Evolutionary conservation across 257 asterid species (phyloP), one percentile per base, ranked within the genome.

Genomic region (Fraxinus pennsylvanica): DNA sequence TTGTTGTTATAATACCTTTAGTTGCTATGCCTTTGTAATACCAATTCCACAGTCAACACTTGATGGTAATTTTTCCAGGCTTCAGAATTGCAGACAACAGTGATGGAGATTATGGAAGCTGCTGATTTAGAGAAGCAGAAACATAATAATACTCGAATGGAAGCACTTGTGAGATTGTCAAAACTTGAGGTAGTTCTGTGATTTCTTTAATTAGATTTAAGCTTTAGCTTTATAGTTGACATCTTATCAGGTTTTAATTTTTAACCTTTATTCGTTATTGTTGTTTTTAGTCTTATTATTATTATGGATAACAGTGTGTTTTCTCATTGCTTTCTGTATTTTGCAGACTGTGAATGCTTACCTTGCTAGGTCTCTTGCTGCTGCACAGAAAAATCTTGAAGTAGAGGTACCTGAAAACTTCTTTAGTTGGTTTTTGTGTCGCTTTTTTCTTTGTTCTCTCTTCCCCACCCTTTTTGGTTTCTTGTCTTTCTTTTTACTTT

Each of bases 31-130:
- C 45, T 75, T 68, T 41, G 27, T 79, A 79, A 30, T 68, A 76
- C 6, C 54, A 72, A 63, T 72, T 47, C 66, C 54, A 36, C 75
- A 66, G 71, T 43, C 78, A n/a, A 57, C 72, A 36, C 77, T 81
- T 22, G 38, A 47, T 50, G 63, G 75, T 25, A 63, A 63, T 79
- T 71, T 71, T 33, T 82, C 72, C 89, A 96, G 99, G 99, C 99
- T 76, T 92, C 97, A 43, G 94, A 93, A 76, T 57, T 96, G 70
- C 99, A 96, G 89, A 86, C 89, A 52, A 89, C 96, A 63, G 92
- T 90, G 97, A 91, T 96, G 96, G 97, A 93, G 87, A 86, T 85
- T 81, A 90, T 96, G 98, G 97, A 93, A 78, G 98, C 99, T 75
- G 99, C 89, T 83, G 99, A 96, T 52, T 71, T 90, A 57, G 99